Conservation (phyloP, 371 early-diverging fungal species). For the Rhizopus microsporus region DNA sequence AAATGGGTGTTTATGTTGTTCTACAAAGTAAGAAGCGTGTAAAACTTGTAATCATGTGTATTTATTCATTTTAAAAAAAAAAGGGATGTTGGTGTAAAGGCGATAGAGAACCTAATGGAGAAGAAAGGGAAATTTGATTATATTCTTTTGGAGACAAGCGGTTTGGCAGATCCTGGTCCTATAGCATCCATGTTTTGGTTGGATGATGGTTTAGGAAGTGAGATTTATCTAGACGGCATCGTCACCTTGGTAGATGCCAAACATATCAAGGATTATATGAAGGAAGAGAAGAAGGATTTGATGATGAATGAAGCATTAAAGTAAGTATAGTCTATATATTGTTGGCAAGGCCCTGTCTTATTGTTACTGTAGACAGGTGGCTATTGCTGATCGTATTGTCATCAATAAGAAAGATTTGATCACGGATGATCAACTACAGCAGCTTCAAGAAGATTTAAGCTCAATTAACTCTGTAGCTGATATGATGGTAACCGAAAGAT, state of each 20-base stretch:
- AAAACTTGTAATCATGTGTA: not conserved
- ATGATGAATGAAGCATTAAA: conserved; percentile 71
- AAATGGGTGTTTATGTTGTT: conserved; percentile 97
- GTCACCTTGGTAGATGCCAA: conserved; percentile 93
- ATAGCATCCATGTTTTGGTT: conserved; percentile 97
- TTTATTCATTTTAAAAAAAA: not conserved
- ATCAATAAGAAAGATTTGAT: conserved; percentile 95
- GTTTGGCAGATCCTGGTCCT: conserved; percentile 86
- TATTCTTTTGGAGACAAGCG: conserved; percentile 89
- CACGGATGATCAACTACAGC: conserved; percentile 38
- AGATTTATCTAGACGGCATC: conserved; percentile 91
- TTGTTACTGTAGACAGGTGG: conserved; percentile 76
- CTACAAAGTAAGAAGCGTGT: conserved; percentile 72
- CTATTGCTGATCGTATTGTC: conserved; percentile 92
- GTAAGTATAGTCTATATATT: conserved; percentile 32
- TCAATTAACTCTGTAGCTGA: conserved; percentile 68
- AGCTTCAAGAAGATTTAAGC: conserved; percentile 53
- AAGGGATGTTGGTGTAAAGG: conserved; percentile 91
- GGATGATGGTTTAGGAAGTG: conserved; percentile 89
- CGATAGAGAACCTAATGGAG: conserved; percentile 92
- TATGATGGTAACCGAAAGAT: conserved; percentile 55
- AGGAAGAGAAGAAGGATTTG: conserved; percentile 54
- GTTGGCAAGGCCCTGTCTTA: not conserved
- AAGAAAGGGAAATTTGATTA: conserved; percentile 92
- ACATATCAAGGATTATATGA: conserved; percentile 64